Evolutionary conservation across 768 basidiomycete species (phyloP), one percentile per base, ranked within the genome.

Genomic region (Mycena amicta): DNA sequence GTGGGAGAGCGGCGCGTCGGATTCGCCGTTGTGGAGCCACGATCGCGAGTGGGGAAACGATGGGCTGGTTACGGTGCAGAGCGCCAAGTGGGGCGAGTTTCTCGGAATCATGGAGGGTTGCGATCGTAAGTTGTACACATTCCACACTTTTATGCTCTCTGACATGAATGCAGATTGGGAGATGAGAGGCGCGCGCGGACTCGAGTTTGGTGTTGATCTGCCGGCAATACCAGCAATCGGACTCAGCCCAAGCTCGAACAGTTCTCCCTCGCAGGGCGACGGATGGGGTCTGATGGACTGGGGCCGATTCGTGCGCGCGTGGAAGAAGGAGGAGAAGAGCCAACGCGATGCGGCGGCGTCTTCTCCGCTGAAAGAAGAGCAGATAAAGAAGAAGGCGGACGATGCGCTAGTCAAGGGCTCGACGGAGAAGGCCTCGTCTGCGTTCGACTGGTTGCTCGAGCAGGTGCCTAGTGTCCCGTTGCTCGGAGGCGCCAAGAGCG

Each of bases 11-110:
- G 57, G 56, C 52, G 30, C 37, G 51, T 33, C 63, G 0, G 62
- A 68, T 16, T 61, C 67, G 2, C 77, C 80, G 0, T 65, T 80
- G 4, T 85, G 84, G 81, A 77, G 76, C 18, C 74, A 74, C 52
- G 83, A 85, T 40, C 67, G 76, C 18, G 77, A 83, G 50, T 87
- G 87, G 83, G 95, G 94, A 0, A 95, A 97, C 69, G 95, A 98
- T 66, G 94, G 93, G 0, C 79, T 98, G 31, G 95, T 98, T 16
- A 89, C 89, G 16, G 80, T 99, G n/a, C 86, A 91, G 63, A 92
- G 90, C 66, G 93, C 97, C 4, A 86, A 87, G 63, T 98, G 96
- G 95, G 97, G 97, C 18, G 92, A 97, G 68, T 98, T 95, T 71
- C 75, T 99, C 29, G 97, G 97, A 3, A 84, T 85, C 18, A 78